Evolutionary conservation across 1,284 basidiomycete species (phyloP), one percentile per base, ranked within the genome.

Genomic region (Ceratobasidium sp.): DNA sequence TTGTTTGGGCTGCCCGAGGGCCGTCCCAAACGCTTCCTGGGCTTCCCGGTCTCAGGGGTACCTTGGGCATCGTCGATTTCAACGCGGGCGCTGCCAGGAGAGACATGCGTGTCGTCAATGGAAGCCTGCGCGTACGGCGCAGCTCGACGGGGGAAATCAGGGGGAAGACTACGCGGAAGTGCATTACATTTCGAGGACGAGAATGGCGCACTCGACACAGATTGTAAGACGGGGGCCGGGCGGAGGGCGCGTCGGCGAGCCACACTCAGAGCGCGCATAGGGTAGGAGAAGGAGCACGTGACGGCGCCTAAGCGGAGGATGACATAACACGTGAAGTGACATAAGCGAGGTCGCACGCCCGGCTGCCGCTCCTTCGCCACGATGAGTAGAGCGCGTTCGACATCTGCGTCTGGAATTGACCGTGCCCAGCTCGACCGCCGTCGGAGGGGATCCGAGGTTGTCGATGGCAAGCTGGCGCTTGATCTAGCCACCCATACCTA

Each of bases 401-500:
- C 32, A 4, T 21, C 62, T 49, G 8, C 23, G 14, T 38, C 62
- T 28, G 43, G 43, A 38, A 26, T 52, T 14, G 62, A 64, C 62
- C 46, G 46, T n/a, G 44, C 47, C 26, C 62, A 64, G 28, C 62
- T 64, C 62, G 70, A 62, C 35, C 41, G 72, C 47, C 28, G 73
- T 35, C 38, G 73, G 58, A 73, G 75, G 38, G 63, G 70, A 43
- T 74, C 73, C 4, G 73, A 74, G 26, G 35, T 76, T 47, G 73
- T 93, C 64, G 90, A 93, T 80, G 91, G 92, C 67, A 92, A 92
- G 78, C 85, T 88, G 73, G 92, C 92, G 4, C 88, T 94, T 32
- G 92, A 92, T 79, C 87, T 94, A 62, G 92, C 92, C n/a, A 93
- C 91, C 7, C 92, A 94, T 81, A 85, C 89, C 1, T 92, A 92